Conservation (phyloP, 768 basidiomycete species). For the Suillus decipiens region DNA sequence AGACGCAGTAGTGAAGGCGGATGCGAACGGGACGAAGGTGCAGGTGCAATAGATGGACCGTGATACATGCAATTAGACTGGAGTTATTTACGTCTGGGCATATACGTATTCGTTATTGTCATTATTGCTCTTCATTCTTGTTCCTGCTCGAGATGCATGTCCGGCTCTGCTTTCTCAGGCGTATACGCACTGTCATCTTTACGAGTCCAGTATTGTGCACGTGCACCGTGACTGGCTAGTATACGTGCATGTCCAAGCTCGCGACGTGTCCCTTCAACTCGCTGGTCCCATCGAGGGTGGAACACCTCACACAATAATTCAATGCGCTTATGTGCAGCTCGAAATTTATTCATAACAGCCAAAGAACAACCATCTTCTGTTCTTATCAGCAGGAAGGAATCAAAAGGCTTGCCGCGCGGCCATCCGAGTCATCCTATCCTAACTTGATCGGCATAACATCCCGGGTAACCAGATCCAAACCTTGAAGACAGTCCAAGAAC, state of each 20-base stretch:
- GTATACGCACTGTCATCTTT: not conserved
- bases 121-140: conserved; percentile 1
- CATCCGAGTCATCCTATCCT: not conserved
- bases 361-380: not conserved
- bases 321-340: not conserved
- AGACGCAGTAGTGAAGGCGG: too few species aligned
- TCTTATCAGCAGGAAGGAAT: not conserved
- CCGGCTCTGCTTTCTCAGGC: not conserved
- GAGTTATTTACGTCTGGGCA: conserved; percentile 1
- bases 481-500: not conserved
- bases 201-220: too few species aligned
- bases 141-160: not conserved
- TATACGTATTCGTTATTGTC: not conserved
- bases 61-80: not conserved
- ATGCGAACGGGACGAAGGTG: not conserved
- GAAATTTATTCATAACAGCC: not conserved
- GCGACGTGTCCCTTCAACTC: not conserved
- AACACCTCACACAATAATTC: not conserved
- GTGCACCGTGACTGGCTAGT: too few species aligned
- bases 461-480: too few species aligned
- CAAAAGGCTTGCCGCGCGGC: not conserved
- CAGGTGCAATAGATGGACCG: conserved; percentile 3
- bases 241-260: not conserved
- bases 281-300: not conserved
- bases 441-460: too few species aligned